Evolutionary conservation across 129 eudicot genomes (phyloP), one percentile per base, ranked within the genome.

Genomic region (Lactuca saligna): DNA sequence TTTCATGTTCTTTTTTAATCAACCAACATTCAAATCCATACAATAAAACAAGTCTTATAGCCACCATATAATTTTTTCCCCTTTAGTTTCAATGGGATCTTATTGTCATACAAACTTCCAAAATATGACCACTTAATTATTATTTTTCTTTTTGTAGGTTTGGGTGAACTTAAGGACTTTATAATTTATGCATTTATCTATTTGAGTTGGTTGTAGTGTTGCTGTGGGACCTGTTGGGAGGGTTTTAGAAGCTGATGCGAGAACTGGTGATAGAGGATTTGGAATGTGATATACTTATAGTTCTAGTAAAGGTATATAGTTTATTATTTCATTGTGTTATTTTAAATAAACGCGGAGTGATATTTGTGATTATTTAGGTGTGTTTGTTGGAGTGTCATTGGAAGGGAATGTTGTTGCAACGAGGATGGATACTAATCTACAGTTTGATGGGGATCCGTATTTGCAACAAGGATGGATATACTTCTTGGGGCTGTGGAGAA

Each of bases 201-300:
- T 94, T 79, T 97, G 99, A 58, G 99, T 89, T 66, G 99, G 99
- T 59, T 94, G 97, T 76, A 94, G 99, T 87, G 97, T 88, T 81
- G 97, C 97, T 13, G 99, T 96, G 53, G 97, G 97, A 59, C 99
- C 96, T 14, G 72, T 90, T 71, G 99, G 97, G 61, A 89, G 99
- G 73, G 97, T 90, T 69, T 64, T 90, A 53, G 99, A 94, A 89
- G 97, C 99, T n/a, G 99, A 94, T 82, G 42, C 87, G 61, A 87
- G 99, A 82, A 97, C 99, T 39, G 97, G 99, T 63, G 99, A 89
- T 61, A 85, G 70, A 80, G 99, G 99, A 54, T 94, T 96, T 74
- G 99, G 99, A 75, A 82, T 94, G 81, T 94, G 99, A 78, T 94
- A 94, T 69, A 89, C 99, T 57, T 89, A 94, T 74, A 94, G 99